phyloP scores from a whole-genome alignment of 805 yeast species.

The Hanseniaspora valbyensis region DNA sequence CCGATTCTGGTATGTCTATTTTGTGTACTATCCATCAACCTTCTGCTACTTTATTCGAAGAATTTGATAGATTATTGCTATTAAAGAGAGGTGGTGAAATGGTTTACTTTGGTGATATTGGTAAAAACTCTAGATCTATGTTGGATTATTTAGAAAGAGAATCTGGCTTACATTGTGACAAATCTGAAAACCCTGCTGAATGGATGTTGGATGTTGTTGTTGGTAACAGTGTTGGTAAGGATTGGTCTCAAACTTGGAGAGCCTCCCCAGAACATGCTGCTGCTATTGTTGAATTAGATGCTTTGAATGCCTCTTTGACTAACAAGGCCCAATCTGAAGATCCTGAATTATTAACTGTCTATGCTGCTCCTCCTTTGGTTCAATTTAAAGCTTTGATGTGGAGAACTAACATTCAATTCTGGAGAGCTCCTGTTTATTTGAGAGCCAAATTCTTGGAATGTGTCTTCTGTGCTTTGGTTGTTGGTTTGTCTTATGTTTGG shows the following conservation, averaged over 20 bases:
- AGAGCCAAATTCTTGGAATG: conserved; percentile 48
- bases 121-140: conserved; percentile 47
- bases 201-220: conserved; percentile 38
- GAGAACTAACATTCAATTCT: conserved; percentile 49
- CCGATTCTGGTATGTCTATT: conserved; percentile 63
- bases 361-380: conserved; percentile 35
- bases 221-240: conserved; percentile 52
- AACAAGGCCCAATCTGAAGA: conserved; percentile 27
- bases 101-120: conserved; percentile 74
- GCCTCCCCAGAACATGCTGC: conserved; percentile 40
- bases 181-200: conserved; percentile 62
- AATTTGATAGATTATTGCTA: conserved; percentile 56
- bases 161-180: conserved; percentile 58
- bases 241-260: conserved; percentile 58
- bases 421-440: conserved; percentile 53
- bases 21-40: conserved; percentile 73
- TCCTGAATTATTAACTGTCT: conserved; percentile 32
- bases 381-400: conserved; percentile 38
- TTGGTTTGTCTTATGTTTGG: conserved; percentile 58
- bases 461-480: conserved; percentile 44
- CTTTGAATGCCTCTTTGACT: conserved; percentile 40
- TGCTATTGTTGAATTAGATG: conserved; percentile 42
- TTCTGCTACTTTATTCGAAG: conserved; percentile 56
- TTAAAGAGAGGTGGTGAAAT: conserved; percentile 68
- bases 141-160: conserved; percentile 57